These are phyloP conservation scores for Xylaria sp. DNA, from an alignment of 2,329 filamentous ascomycete genomes.

Conservation along the genomic window DNA sequence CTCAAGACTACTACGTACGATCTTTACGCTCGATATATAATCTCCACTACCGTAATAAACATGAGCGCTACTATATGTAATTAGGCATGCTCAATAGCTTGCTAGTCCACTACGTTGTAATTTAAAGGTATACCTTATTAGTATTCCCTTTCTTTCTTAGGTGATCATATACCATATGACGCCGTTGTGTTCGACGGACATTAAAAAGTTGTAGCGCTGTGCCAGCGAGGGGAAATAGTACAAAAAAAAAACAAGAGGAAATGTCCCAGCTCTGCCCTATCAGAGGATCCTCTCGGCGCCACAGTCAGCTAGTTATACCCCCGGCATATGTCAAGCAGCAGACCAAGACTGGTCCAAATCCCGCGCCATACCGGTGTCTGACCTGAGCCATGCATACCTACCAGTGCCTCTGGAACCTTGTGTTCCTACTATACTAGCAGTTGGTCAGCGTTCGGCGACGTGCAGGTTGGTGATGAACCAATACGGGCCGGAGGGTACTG, in stretches of 20 bases:
- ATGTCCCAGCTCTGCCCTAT: conserved; percentile 31
- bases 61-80: not conserved
- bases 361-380: conserved; percentile 4
- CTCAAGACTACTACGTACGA: not conserved
- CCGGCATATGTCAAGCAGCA: not conserved
- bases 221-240: not conserved
- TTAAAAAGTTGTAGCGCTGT: not conserved
- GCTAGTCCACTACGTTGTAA: not conserved
- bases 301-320: conserved; percentile 6
- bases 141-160: not conserved
- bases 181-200: too few relatives aligned
- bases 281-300: conserved; percentile 29
- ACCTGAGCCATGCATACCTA: not conserved
- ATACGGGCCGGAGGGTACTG: not conserved
- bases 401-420: not conserved
- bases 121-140: not conserved
- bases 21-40: not conserved
- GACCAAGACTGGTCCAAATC: not conserved
- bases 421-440: not conserved
- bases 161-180: not conserved
- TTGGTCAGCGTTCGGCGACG: conserved; percentile 8
- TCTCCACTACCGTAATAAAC: not conserved
- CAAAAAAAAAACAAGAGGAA: not conserved
- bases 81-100: not conserved
- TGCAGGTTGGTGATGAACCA: not conserved